phyloP scores from a whole-genome alignment of 2,329 filamentous ascomycete species.

The Arthroderma uncinatum region DNA sequence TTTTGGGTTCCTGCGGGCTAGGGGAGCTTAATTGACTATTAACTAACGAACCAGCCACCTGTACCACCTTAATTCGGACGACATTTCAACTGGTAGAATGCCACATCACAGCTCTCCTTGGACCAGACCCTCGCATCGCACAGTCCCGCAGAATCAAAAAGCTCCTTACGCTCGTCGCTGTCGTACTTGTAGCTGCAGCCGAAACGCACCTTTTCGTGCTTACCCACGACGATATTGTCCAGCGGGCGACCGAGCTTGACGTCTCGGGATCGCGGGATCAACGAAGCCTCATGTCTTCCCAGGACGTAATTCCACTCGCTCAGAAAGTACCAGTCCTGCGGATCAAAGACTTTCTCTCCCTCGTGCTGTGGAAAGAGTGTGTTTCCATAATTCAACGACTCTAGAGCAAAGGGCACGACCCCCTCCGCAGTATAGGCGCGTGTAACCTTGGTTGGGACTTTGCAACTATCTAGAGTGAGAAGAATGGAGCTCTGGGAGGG shows the following conservation, averaged over 20 bases:
- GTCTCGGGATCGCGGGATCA: not conserved
- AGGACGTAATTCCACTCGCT: constrained; percentile 4
- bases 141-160: constrained; percentile 4
- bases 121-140: constrained; percentile 1
- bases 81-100: constrained; percentile 1
- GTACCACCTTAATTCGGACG: not conserved
- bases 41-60: not conserved
- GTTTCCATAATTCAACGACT: not conserved
- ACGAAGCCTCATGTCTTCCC: constrained; percentile 2
- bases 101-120: constrained; percentile 1
- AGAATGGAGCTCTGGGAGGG: not conserved
- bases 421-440: not conserved
- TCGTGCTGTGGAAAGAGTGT: not conserved
- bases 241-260: not conserved
- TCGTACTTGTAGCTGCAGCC: constrained; percentile 1
- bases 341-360: not conserved
- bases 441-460: not conserved
- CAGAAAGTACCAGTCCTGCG: not conserved
- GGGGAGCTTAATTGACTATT: not conserved
- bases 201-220: not conserved
- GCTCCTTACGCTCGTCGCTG: constrained; percentile 1
- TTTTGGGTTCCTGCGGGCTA: not conserved
- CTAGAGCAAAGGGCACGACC: not conserved
- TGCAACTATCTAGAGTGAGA: not conserved
- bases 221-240: not conserved